Percentiles rank a stretch among this genome's conserved stretches.
Evolutionary conservation across 1,284 basidiomycete genomes (phyloP).

Genomic region (Coniophora puteana): DNA sequence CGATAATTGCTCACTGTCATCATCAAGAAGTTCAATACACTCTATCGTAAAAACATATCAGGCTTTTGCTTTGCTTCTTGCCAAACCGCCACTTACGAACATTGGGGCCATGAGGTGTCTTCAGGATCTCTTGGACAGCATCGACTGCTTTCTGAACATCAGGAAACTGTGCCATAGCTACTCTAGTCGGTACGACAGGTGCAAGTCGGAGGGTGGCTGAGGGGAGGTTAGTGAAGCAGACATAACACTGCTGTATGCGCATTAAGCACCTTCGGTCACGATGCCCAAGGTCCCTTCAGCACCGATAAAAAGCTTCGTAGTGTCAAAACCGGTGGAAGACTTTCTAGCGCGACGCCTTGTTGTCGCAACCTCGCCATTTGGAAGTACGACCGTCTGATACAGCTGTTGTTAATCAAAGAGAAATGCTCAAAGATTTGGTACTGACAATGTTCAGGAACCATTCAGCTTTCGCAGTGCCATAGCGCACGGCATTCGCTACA

Average conservation of each 20-base stretch:
- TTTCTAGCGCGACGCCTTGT: slow-evolving; percentile 72
- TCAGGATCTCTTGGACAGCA: slow-evolving; percentile 78
- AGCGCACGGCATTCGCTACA: slow-evolving; percentile 75
- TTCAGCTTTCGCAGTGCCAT: slow-evolving; percentile 74
- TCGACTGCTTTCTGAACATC: slow-evolving; percentile 60
- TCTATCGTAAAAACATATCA: slow-evolving; percentile 40
- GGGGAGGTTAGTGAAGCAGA: slow-evolving; percentile 3
- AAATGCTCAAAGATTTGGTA: slow-evolving; percentile 8
- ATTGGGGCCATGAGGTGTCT: slow-evolving; percentile 55
- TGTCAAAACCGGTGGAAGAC: slow-evolving; percentile 74
- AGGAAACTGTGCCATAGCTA: slow-evolving; percentile 70
- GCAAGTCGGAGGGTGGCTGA: slow-evolving; percentile 76
- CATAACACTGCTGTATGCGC: neutral
- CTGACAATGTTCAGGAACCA: slow-evolving; percentile 66
- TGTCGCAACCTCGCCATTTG: slow-evolving; percentile 78
- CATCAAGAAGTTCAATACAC: slow-evolving; percentile 82
- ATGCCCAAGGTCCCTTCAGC: slow-evolving; percentile 82
- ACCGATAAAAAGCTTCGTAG: slow-evolving; percentile 79
- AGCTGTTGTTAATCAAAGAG: neutral
- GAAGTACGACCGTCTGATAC: slow-evolving; percentile 68
- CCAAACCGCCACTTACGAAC: slow-evolving; percentile 41
- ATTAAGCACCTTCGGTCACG: slow-evolving; percentile 62
- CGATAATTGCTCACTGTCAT: slow-evolving; percentile 43
- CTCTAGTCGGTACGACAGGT: slow-evolving; percentile 71
- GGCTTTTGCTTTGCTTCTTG: slow-evolving; percentile 11